phyloP scores from a whole-genome alignment of 2,329 filamentous ascomycete species.

The Penicillium brevicompactum region DNA sequence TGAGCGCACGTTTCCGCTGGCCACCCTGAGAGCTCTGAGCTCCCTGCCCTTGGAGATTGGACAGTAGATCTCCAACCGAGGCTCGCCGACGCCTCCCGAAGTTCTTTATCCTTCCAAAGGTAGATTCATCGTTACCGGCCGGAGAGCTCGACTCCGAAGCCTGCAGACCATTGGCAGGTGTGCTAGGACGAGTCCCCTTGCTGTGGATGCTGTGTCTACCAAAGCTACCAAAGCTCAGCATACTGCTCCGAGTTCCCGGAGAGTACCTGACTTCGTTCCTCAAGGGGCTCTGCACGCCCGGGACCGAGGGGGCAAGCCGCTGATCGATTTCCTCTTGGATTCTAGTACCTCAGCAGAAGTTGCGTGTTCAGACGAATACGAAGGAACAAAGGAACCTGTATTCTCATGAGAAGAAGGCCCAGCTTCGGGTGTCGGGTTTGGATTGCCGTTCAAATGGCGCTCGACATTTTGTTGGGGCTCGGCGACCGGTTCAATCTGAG shows the following conservation, averaged over 20 bases:
- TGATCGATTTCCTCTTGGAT: conserved; percentile 24
- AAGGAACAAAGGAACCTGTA: background rate
- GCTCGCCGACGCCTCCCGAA: conserved; percentile 30
- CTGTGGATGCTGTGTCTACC: conserved; percentile 19
- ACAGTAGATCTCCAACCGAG: conserved; percentile 26
- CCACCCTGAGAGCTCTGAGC: conserved; percentile 8
- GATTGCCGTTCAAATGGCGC: conserved; percentile 6
- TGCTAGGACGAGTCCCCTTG: conserved; percentile 21
- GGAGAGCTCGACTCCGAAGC: conserved; percentile 7
- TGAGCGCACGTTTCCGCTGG: conserved; percentile 20
- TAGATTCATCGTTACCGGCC: conserved; percentile 20
- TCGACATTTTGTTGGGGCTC: background rate
- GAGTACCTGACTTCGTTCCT: conserved; percentile 29
- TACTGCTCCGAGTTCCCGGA: conserved; percentile 25
- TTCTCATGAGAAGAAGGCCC: conserved; percentile 4
- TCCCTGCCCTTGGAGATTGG: conserved; percentile 20
- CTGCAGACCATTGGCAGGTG: conserved; percentile 20
- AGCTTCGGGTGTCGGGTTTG: background rate
- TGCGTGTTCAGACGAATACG: conserved; percentile 1
- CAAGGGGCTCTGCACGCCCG: conserved; percentile 23
- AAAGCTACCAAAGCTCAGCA: conserved; percentile 28
- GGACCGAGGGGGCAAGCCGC: conserved; percentile 19
- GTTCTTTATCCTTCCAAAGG: conserved; percentile 31
- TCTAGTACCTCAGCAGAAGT: conserved; percentile 21
- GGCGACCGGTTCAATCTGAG: background rate